phyloP scores from a whole-genome alignment of 768 basidiomycete genomes.

The Phanerochaete sordida region DNA sequence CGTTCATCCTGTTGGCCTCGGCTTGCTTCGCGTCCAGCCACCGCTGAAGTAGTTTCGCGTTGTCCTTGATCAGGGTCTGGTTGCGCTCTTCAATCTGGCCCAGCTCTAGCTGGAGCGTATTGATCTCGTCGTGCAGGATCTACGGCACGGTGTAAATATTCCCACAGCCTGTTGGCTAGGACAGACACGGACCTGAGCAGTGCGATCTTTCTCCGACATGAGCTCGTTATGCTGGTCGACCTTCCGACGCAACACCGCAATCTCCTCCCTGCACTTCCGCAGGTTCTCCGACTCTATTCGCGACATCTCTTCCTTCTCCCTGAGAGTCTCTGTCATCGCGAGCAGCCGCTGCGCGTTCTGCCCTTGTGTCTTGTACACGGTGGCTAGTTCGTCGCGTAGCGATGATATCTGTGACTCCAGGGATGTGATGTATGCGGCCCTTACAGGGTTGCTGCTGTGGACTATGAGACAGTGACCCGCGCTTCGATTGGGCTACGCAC shows the following conservation, averaged over 20 bases:
- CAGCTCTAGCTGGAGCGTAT: conserved; percentile 87
- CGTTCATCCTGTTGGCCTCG: conserved; percentile 94
- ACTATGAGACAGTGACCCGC: not conserved
- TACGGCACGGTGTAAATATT: conserved; percentile 27
- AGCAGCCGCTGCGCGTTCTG: conserved; percentile 93
- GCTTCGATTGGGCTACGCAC: conserved; percentile 38
- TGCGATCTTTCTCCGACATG: conserved; percentile 85
- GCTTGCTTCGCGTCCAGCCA: conserved; percentile 95
- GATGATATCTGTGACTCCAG: conserved; percentile 93
- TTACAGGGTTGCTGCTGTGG: conserved; percentile 67
- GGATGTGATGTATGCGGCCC: conserved; percentile 84
- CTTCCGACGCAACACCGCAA: conserved; percentile 63
- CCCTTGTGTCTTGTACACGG: conserved; percentile 93
- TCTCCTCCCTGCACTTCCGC: conserved; percentile 73
- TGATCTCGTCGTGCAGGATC: conserved; percentile 95
- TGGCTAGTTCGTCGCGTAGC: conserved; percentile 87
- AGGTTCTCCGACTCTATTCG: conserved; percentile 79
- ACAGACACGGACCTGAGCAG: conserved; percentile 64
- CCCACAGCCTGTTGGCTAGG: not conserved
- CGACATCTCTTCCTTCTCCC: conserved; percentile 88
- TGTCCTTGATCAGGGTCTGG: conserved; percentile 83
- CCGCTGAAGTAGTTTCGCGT: conserved; percentile 90
- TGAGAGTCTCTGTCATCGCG: conserved; percentile 91
- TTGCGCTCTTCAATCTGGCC: conserved; percentile 88
- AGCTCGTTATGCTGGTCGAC: conserved; percentile 82